Conservation (phyloP, 352 stramenopile genomes). For the Globisporangium radiosum region DNA sequence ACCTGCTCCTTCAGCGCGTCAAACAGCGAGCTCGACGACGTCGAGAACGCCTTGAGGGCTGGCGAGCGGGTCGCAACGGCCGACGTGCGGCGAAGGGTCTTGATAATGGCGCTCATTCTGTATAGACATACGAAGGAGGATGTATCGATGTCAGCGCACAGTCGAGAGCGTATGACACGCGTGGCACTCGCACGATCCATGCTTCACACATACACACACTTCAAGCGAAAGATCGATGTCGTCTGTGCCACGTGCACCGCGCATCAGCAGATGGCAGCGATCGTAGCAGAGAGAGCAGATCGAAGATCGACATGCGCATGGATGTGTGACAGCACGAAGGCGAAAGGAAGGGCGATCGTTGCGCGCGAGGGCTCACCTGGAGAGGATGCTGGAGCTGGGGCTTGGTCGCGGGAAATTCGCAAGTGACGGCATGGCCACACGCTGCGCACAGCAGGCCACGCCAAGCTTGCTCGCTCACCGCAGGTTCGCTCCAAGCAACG, state of each 20-base stretch:
- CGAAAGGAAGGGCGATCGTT: no score
- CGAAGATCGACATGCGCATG: no score
- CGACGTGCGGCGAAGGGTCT: slow-evolving; percentile 51
- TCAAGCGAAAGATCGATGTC: no score
- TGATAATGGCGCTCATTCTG: slow-evolving; percentile 63
- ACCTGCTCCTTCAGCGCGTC: slow-evolving; percentile 88
- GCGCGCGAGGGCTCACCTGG: neutral
- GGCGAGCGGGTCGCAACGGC: slow-evolving; percentile 34
- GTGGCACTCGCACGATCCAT: no score
- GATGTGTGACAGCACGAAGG: no score
- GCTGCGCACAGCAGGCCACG: neutral
- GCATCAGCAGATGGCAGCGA: no score
- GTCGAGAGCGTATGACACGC: no score
- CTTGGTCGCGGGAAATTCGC: slow-evolving; percentile 8
- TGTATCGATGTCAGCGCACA: no score
- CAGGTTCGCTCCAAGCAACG: neutral
- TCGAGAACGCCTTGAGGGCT: slow-evolving; percentile 56
- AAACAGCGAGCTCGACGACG: slow-evolving; percentile 60
- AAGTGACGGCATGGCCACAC: slow-evolving; percentile 6
- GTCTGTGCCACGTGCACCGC: no score
- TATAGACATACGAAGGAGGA: neutral
- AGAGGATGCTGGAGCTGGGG: neutral
- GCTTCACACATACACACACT: no score
- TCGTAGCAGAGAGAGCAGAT: no score
- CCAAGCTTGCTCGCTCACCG: neutral